These are phyloP conservation scores for Prunus yedoensis DNA, from an alignment of 331 rosid genomes.

Conservation along the genomic window DNA sequence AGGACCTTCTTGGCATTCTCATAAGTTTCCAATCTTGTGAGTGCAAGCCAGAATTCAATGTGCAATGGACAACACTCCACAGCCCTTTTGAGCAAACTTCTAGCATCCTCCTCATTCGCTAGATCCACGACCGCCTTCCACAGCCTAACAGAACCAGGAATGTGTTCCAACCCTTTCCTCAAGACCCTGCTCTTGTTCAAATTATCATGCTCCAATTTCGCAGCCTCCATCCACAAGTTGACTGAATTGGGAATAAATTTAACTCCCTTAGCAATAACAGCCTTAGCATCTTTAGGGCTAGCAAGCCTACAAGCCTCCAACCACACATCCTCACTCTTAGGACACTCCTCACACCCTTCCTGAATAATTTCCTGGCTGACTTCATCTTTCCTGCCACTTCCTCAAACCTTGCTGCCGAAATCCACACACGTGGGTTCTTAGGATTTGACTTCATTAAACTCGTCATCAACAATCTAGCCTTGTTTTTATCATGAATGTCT, in stretches of 20 bases:
- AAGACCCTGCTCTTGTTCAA: slow-evolving; percentile 65
- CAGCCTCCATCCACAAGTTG: slow-evolving; percentile 76
- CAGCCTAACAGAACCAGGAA: slow-evolving; percentile 79
- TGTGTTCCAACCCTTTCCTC: slow-evolving; percentile 76
- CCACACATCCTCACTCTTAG: slow-evolving; percentile 85
- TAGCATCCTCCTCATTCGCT: slow-evolving; percentile 79
- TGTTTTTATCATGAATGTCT: slow-evolving; percentile 73
- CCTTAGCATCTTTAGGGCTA: slow-evolving; percentile 79
- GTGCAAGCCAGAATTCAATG: slow-evolving; percentile 85
- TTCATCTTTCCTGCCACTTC: slow-evolving; percentile 80
- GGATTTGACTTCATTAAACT: slow-evolving; percentile 82
- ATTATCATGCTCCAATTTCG: slow-evolving; percentile 70
- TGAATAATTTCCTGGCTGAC: slow-evolving; percentile 69
- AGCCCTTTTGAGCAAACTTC: slow-evolving; percentile 76
- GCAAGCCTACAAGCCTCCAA: slow-evolving; percentile 80
- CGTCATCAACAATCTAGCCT: slow-evolving; percentile 74
- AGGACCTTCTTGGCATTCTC: slow-evolving; percentile 79
- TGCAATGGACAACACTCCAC: slow-evolving; percentile 83
- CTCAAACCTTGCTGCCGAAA: slow-evolving; percentile 82
- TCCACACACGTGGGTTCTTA: slow-evolving; percentile 82
- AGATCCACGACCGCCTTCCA: slow-evolving; percentile 97
- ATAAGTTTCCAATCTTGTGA: slow-evolving; percentile 80
- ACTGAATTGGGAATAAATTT: slow-evolving; percentile 69
- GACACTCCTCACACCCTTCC: slow-evolving; percentile 85
- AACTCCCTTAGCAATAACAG: slow-evolving; percentile 72